phyloP scores from a whole-genome alignment of 352 stramenopile genomes.

The Phytopythium boreale region DNA sequence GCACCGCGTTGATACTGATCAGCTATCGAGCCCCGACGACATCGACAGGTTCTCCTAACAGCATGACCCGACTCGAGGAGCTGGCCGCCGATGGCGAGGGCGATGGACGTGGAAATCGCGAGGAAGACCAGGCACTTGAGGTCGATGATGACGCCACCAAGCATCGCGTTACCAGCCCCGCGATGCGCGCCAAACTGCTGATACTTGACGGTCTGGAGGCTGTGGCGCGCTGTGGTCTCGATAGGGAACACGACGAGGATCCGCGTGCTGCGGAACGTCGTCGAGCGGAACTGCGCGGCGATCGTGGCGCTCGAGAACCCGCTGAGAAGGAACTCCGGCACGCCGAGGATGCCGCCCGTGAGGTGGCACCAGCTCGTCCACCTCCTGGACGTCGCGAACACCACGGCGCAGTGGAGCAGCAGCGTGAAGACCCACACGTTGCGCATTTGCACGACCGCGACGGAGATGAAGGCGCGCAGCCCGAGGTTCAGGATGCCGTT shows the following conservation, averaged over 20 bases:
- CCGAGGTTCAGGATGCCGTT: slow-evolving; percentile 23
- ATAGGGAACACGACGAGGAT: slow-evolving; percentile 9
- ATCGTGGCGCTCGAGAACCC: slow-evolving; percentile 27
- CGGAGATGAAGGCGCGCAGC: slow-evolving; percentile 20
- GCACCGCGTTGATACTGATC: neutral
- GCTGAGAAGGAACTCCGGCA: slow-evolving; percentile 31
- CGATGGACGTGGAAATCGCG: slow-evolving; percentile 7
- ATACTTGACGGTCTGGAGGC: neutral
- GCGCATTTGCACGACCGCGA: slow-evolving; percentile 39
- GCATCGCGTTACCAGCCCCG: slow-evolving; percentile 14
- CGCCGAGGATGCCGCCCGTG: slow-evolving; percentile 21
- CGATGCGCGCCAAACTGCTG: slow-evolving; percentile 14
- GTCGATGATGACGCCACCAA: slow-evolving; percentile 31
- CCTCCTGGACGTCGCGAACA: slow-evolving; percentile 14
- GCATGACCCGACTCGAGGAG: neutral
- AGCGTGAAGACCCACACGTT: slow-evolving; percentile 39
- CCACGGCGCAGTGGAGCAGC: slow-evolving; percentile 20
- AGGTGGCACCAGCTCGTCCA: slow-evolving; percentile 9
- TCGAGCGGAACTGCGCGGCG: slow-evolving; percentile 27
- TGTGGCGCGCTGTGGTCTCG: neutral
- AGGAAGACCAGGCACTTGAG: slow-evolving; percentile 26
- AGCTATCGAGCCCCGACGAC: neutral
- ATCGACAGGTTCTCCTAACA: neutral
- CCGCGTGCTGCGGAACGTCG: slow-evolving; percentile 16
- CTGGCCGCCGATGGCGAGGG: neutral